Conservation (phyloP, 2,329 filamentous ascomycete genomes). For the Aspergillus sp. region DNA sequence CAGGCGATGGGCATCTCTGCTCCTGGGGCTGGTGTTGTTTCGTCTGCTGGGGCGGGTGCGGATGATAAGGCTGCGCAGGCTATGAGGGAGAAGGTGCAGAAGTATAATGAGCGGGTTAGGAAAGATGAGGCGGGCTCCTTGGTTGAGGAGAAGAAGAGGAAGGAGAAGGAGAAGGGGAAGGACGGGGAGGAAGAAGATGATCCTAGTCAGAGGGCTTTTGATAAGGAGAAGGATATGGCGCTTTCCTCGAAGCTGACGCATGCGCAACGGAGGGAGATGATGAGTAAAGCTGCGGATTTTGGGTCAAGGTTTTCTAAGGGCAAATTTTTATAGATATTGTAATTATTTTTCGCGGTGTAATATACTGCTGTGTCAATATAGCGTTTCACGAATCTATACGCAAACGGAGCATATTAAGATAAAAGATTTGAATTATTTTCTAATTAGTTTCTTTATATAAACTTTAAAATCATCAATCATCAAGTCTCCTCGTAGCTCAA, state of each 20-base stretch:
- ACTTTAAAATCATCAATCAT: conserved; percentile 1
- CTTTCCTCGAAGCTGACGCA: conserved; percentile 69
- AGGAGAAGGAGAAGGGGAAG: conserved; percentile 5
- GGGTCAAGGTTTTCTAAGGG: conserved; percentile 78
- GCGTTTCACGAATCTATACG: neutral
- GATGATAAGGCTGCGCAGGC: conserved; percentile 39
- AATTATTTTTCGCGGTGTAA: neutral
- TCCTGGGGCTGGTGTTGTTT: neutral
- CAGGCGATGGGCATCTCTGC: conserved; percentile 70
- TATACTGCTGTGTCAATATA: neutral
- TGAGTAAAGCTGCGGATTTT: conserved; percentile 79
- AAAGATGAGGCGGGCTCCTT: conserved; percentile 1
- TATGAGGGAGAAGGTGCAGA: conserved; percentile 50
- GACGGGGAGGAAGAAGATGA: conserved; percentile 72
- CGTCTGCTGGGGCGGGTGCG: conserved; percentile 26
- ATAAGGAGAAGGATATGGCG: conserved; percentile 91
- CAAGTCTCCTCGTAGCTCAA: conserved; percentile 15
- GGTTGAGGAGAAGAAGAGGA: conserved; percentile 9
- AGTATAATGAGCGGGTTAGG: conserved; percentile 51
- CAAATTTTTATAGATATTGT: conserved; percentile 47
- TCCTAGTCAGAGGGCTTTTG: conserved; percentile 83
- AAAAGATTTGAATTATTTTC: neutral
- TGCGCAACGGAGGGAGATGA: conserved; percentile 72
- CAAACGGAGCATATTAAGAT: neutral
- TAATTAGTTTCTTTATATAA: conserved; percentile 8